Percentiles rank a stretch among this genome's conserved stretches.
These are phyloP conservation scores for Chlorella sp. DNA, from an alignment of 139 green algal species.

Conservation along the genomic window DNA sequence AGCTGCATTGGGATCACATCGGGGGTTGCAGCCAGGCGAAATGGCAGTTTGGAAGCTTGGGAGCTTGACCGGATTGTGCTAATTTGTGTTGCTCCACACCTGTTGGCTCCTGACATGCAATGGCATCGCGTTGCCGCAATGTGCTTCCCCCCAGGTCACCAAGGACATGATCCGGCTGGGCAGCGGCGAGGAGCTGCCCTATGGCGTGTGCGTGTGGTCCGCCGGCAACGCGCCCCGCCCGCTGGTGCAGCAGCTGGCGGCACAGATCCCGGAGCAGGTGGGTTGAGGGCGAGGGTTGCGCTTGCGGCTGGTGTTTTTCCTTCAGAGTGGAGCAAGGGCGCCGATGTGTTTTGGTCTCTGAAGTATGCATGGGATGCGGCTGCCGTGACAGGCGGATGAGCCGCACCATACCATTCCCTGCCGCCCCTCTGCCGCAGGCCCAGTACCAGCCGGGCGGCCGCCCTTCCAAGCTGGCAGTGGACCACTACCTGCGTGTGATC, in stretches of 20 bases:
- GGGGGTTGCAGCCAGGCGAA: too few species aligned
- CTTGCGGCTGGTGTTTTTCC: too few species aligned
- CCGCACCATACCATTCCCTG: too few species aligned
- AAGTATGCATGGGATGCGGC: too few species aligned
- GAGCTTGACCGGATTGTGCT: too few species aligned
- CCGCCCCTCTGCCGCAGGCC: neutral
- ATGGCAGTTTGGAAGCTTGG: neutral
- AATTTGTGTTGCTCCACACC: too few species aligned
- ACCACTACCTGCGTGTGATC: slow-evolving; percentile 72
- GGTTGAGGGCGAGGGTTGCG: neutral
- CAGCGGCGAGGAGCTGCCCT: slow-evolving; percentile 52
- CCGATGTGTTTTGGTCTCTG: too few species aligned
- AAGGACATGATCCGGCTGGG: slow-evolving; percentile 35
- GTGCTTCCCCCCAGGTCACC: slow-evolving; percentile 37
- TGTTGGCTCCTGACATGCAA: too few species aligned
- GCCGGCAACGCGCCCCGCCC: slow-evolving; percentile 55
- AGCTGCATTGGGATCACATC: too few species aligned
- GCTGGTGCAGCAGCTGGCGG: slow-evolving; percentile 15
- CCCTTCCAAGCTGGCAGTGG: slow-evolving; percentile 67
- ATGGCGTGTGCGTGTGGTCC: slow-evolving; percentile 71
- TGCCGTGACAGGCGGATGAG: too few species aligned
- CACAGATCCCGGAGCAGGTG: slow-evolving; percentile 30
- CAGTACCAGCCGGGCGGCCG: neutral
- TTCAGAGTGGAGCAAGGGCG: too few species aligned
- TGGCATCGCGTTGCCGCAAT: too few species aligned